Percentiles rank a stretch among this genome's conserved stretches.
Conservation (phyloP, 2,329 filamentous ascomycete species). For the Xylariaceae sp. region DNA sequence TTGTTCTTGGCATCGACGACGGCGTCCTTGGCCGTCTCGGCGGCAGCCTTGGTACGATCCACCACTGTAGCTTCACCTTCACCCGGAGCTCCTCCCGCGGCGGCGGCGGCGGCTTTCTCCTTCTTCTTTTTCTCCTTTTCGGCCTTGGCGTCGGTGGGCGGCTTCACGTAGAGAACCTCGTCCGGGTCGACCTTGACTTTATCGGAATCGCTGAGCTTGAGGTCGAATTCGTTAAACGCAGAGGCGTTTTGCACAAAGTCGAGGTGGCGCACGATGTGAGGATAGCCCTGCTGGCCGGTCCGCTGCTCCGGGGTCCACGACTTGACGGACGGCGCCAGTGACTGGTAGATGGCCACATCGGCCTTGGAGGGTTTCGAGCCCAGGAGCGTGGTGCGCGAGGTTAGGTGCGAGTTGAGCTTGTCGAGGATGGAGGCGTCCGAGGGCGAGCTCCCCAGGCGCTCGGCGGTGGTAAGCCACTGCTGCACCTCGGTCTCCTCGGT, state of each 20-base stretch:
- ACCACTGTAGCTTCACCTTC: conserved; percentile 40
- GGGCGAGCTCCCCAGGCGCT: conserved; percentile 55
- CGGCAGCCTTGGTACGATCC: conserved; percentile 55
- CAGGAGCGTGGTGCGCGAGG: conserved; percentile 80
- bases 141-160: conserved; percentile 81
- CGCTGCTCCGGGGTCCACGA: conserved; percentile 78
- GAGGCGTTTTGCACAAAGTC: conserved; percentile 92
- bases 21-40: conserved; percentile 46
- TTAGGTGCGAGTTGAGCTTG: conserved; percentile 78
- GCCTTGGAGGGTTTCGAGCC: conserved; percentile 84
- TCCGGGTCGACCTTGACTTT: conserved; percentile 74
- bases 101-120: conserved; percentile 71
- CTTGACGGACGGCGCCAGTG: conserved; percentile 67
- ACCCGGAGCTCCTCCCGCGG: conserved; percentile 37
- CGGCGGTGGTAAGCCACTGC: conserved; percentile 77
- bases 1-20: conserved; percentile 45
- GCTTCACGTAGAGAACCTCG: conserved; percentile 79
- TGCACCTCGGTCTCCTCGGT: conserved; percentile 80
- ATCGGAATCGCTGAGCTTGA: conserved; percentile 61
- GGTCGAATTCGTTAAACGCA: conserved; percentile 51
- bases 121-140: conserved; percentile 97
- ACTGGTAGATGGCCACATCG: conserved; percentile 75
- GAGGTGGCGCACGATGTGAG: conserved; percentile 83
- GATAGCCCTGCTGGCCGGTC: conserved; percentile 81
- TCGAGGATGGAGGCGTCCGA: conserved; percentile 64